Conservation (phyloP, 495 filamentous ascomycete species). For the Sordaria brevicollis region DNA sequence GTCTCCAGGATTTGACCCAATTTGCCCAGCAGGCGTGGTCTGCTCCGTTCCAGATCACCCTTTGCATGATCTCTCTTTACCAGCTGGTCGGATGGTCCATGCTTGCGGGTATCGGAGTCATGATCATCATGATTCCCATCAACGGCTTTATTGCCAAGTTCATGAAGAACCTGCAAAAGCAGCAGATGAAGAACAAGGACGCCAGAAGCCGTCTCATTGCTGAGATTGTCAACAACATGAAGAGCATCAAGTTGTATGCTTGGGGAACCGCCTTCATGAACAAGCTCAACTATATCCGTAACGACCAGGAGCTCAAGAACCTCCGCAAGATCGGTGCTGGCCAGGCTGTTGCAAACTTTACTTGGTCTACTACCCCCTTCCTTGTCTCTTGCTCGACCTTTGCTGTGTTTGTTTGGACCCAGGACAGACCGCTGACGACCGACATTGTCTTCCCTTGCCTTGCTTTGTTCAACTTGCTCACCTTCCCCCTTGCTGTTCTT, state of each 20-base stretch:
- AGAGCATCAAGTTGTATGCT: slow-evolving; percentile 97
- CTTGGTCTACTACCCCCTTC: slow-evolving; percentile 99
- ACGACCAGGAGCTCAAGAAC: slow-evolving; percentile 90
- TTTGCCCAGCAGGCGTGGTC: slow-evolving; percentile 93
- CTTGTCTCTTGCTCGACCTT: slow-evolving; percentile 97
- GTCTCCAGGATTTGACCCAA: slow-evolving; percentile 88
- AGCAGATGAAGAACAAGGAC: slow-evolving; percentile 99
- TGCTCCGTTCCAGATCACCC: slow-evolving; percentile 88
- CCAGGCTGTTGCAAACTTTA: slow-evolving; percentile 91
- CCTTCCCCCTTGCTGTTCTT: slow-evolving; percentile 87
- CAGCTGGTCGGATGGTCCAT: slow-evolving; percentile 87
- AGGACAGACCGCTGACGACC: slow-evolving; percentile 70
- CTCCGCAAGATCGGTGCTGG: slow-evolving; percentile 92
- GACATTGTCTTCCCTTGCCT: slow-evolving; percentile 94
- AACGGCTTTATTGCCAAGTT: slow-evolving; percentile 87
- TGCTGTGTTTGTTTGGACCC: slow-evolving; percentile 81
- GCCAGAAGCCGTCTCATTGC: slow-evolving; percentile 86
- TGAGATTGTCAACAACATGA: slow-evolving; percentile 98
- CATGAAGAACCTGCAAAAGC: slow-evolving; percentile 91
- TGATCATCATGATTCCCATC: slow-evolving; percentile 95
- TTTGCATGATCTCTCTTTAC: slow-evolving; percentile 94
- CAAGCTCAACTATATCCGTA: slow-evolving; percentile 88
- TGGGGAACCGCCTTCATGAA: slow-evolving; percentile 97
- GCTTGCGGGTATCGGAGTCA: slow-evolving; percentile 91
- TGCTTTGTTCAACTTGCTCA: slow-evolving; percentile 81